Base-by-base conservation (phyloP, 2,329 filamentous ascomycete genomes). In the Aspergillus flavus region DNA sequence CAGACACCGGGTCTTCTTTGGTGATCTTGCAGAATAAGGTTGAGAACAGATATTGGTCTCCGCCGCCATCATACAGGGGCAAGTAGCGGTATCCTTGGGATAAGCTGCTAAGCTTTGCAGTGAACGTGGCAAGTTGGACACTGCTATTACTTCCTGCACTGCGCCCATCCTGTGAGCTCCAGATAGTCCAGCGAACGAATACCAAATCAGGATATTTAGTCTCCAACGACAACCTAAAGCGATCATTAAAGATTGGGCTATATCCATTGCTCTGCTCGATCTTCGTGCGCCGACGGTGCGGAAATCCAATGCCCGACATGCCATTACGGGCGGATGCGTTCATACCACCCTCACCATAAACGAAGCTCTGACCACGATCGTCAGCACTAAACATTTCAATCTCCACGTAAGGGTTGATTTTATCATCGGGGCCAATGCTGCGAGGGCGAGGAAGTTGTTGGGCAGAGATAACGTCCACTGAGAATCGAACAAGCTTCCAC, bases 191-290 rank as follows among this genome's bases (percentile, higher is more conserved):
- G 53, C 93, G 91, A 58, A 99, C 89, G 77, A 98, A 98, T 62
- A 98, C 91, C 34, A 99, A 84, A 71, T 95, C 93, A 0, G 94
- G 94, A 74, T 94, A 94, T 74, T 96, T 96, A n/a, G 95, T 98
- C 55, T 93, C 93, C 28, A 97, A 84, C 61, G 88, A 89, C 78
- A 97, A 90, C 65, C 87, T 87, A 79, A 94, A 91, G 62, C 87
- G 86, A 69, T 92, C 88, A 70, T 94, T 88, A 78, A 96, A 99
- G 61, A 89, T 84, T 1, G 95, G 95, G 75, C 97, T 96, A 81
- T 96, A 98, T 28, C 94, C 94, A 75, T 99, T 98, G 76, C 92
- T 91, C 64, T 87, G 87, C 34, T 94, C 88, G 59, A 96, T 90
- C 66, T 87, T 87, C 2, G 95, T 98, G 62, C 91, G 90, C 67